Conservation (phyloP, 148 eudicot genomes). For the Camellia sinensis region DNA sequence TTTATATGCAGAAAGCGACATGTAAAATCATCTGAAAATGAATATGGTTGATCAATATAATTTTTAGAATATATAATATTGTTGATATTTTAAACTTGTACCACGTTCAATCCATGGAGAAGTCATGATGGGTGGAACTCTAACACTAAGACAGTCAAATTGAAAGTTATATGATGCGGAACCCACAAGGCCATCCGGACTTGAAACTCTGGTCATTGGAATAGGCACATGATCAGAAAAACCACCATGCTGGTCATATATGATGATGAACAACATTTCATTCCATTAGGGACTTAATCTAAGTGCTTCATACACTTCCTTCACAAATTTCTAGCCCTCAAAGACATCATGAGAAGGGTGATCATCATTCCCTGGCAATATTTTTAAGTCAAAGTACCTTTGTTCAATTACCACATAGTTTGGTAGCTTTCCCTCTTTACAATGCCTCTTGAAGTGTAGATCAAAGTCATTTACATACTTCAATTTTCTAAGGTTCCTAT, state of each 20-base stretch:
- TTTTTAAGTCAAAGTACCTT: conserved; percentile 46
- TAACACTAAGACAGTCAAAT: conserved; percentile 52
- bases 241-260: conserved; percentile 52
- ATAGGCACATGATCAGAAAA: conserved; percentile 50
- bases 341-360: conserved; percentile 58
- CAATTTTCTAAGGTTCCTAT: conserved; percentile 58
- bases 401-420: conserved; percentile 72
- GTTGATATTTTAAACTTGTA: conserved; percentile 31
- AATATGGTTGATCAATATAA: too few species aligned
- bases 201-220: conserved; percentile 39
- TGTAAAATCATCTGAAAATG: too few species aligned
- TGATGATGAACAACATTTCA: conserved; percentile 36
- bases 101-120: conserved; percentile 65
- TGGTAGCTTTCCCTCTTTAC: conserved; percentile 64
- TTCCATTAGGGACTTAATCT: conserved; percentile 55
- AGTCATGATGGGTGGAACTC: conserved; percentile 53
- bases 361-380: conserved; percentile 64
- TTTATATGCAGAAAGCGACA: too few species aligned
- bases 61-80: too few species aligned
- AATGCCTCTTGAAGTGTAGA: conserved; percentile 50
- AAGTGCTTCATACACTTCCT: conserved; percentile 49
- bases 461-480: conserved; percentile 56
- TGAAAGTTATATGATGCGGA: conserved; percentile 41
- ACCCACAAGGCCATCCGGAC: conserved; percentile 39
- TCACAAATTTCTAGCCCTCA: conserved; percentile 37